Evolutionary conservation across 1,139 yeast genomes (phyloP), one percentile per base, ranked within the genome.

Genomic region (Diutina pseudorugosa): DNA sequence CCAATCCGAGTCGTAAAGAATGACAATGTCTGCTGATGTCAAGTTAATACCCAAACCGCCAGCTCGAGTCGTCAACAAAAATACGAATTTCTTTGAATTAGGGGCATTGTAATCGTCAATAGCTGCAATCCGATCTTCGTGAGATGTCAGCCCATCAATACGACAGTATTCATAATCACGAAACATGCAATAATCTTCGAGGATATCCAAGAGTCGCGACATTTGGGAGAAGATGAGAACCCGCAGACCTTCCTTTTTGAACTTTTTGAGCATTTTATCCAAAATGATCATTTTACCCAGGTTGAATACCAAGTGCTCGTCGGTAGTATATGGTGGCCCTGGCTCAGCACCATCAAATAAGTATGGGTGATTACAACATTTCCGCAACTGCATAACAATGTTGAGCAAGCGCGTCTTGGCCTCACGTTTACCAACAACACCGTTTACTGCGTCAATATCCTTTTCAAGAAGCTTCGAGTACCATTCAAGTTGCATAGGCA

Each of bases 11-110:
- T 85, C 94, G 63, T 75, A 85, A 47, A 85, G 66, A 1, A 85
- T 73, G 44, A 85, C 94, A 53, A 84, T 74, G 65, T 85, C 93
- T 1, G 93, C 93, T 30, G 83, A 71, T 3, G 90, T 85, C 61
- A 85, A 75, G 62, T 85, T 85, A 60, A 85, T 85, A 65, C 94
- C 94, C 57, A 85, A 73, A n/a, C 94, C 94, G 68, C 94, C 94
- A 33, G 94, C 93, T 69, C 93, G 78, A 1, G 93, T 85, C 6
- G 93, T 85, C 57, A 85, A 70, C 55, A 85, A 69, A 59, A 85
- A 85, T 8, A 84, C 77, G 63, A 85, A 85, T 60, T 85, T 85
- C 4, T 79, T 76, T 33, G 86, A 80, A 41, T 73, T 82, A 14
- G 90, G 90, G 49, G 76, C 78, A 60, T 85, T 85, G 64, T 82